These are phyloP conservation scores for Uromyces viciae-fabae DNA, from an alignment of 1,284 basidiomycete genomes.

Conservation along the genomic window DNA sequence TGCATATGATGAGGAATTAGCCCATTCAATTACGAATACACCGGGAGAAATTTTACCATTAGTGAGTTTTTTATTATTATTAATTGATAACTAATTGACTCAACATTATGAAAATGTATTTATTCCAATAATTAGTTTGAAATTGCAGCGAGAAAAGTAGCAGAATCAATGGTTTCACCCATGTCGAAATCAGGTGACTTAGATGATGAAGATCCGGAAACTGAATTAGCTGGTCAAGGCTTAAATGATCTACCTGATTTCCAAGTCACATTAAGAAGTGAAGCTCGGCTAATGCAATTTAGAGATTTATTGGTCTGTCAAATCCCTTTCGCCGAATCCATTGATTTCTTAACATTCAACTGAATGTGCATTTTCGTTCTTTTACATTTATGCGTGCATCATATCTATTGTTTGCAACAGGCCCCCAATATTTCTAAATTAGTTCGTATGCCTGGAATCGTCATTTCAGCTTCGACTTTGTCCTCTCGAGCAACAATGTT, in stretches of 20 bases:
- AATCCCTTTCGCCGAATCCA: background rate
- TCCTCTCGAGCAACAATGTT: conserved; percentile 89
- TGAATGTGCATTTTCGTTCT: no score
- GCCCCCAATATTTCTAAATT: conserved; percentile 92
- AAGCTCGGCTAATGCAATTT: conserved; percentile 87
- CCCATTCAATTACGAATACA: conserved; percentile 79
- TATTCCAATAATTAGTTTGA: conserved; percentile 66
- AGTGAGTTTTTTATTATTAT: conserved; percentile 59
- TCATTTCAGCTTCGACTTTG: conserved; percentile 91
- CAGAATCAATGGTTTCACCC: conserved; percentile 50
- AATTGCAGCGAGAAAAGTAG: conserved; percentile 65
- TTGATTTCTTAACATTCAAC: background rate
- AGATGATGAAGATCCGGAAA: conserved; percentile 46
- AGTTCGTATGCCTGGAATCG: conserved; percentile 94
- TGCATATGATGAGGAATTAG: conserved; percentile 88
- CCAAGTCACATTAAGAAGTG: conserved; percentile 82
- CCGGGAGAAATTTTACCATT: conserved; percentile 86
- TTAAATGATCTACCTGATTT: conserved; percentile 72
- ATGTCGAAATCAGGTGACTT: conserved; percentile 59
- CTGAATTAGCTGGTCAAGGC: conserved; percentile 52
- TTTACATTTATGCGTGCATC: background rate
- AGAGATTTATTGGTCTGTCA: conserved; percentile 71
- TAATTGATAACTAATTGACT: background rate
- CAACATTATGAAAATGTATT: background rate
- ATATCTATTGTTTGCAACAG: conserved; percentile 50